Conservation (phyloP, 768 basidiomycete genomes). For the Kwoniella dejecticola region DNA sequence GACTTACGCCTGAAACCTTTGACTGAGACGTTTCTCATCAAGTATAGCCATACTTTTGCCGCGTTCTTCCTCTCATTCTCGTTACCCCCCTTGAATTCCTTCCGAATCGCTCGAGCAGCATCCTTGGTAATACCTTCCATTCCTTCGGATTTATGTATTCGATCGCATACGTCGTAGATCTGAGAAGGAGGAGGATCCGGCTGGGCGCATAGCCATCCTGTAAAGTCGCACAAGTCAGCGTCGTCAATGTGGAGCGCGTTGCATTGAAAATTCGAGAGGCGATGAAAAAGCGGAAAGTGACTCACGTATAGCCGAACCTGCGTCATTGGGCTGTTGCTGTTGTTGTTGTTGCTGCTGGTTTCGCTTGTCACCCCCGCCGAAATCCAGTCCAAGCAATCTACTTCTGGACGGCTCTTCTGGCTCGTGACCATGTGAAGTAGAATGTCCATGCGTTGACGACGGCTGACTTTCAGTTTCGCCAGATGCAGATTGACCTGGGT, state of each 20-base stretch:
- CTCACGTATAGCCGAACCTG: conserved; percentile 46
- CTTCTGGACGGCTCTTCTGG: conserved; percentile 17
- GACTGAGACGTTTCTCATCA: conserved; percentile 77
- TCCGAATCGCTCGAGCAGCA: conserved; percentile 75
- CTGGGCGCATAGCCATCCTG: conserved; percentile 25
- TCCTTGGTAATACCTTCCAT: conserved; percentile 77
- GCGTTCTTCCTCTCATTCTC: conserved; percentile 35
- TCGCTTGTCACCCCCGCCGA: conserved; percentile 15
- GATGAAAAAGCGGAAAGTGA: not conserved
- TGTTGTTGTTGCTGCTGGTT: conserved; percentile 10
- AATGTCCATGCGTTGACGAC: conserved; percentile 28
- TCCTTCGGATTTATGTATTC: conserved; percentile 63
- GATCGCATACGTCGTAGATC: conserved; percentile 82
- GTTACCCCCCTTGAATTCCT: conserved; percentile 71
- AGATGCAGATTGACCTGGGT: conserved; percentile 5
- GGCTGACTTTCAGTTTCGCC: conserved; percentile 33
- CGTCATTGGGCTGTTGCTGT: conserved; percentile 29
- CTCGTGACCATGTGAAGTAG: conserved; percentile 37
- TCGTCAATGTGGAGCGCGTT: not conserved
- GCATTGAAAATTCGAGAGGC: too few species aligned
- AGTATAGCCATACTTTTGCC: conserved; percentile 75
- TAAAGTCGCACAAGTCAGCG: conserved; percentile 20
- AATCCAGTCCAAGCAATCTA: conserved; percentile 22
- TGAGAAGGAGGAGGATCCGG: conserved; percentile 62
- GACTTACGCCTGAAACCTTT: conserved; percentile 64